Evolutionary conservation across 2,329 filamentous ascomycete species (phyloP), one percentile per base, ranked within the genome.

Genomic region (Neonectria coccinea): DNA sequence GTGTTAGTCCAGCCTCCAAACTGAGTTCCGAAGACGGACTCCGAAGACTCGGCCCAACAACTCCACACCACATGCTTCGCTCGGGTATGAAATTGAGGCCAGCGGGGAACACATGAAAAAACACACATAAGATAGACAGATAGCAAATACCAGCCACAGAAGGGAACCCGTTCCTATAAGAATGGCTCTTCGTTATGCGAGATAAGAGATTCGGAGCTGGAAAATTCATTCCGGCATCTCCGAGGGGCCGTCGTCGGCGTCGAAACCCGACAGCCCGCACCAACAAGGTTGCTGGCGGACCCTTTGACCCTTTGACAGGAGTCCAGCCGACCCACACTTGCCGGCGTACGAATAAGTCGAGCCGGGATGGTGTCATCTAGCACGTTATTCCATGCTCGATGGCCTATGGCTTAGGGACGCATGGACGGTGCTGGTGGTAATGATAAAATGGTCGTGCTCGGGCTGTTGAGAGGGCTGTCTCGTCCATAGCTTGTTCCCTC

Each of bases 321-420:
- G 33, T 57, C 53, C 72, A 61, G 67, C 64, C 58, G 72, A 64
- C 70, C 72, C 72, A 74, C 72, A 65, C 57, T 64, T 67, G 58
- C 66, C 56, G 62, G 65, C 59, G 64, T 52, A 53, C 64, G 61
- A 64, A 64, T 64, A 60, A 66, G 67, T 62, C 63, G 57, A 54
- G 33, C 63, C 62, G 59, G 63, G 70, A 74, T 74, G 72, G 72
- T 74, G 72, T 72, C 69, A 74, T 74, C 70, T 55, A 74, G 72
- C 72, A 72, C 70, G 72, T 74, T 74, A 74, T 74, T 62, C 57
- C 53, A 65, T 62, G 68, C 70, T 72, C 67, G 58, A 73, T 72
- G 66, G 72, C 62, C 71, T 72, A 72, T 72, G 66, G 72, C 62
- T 70, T 71, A 71, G 70, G 52, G 67, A 50, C 27, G 20, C 33